phyloP scores from a whole-genome alignment of 441 rosid genomes.

The Lepidium campestre region DNA sequence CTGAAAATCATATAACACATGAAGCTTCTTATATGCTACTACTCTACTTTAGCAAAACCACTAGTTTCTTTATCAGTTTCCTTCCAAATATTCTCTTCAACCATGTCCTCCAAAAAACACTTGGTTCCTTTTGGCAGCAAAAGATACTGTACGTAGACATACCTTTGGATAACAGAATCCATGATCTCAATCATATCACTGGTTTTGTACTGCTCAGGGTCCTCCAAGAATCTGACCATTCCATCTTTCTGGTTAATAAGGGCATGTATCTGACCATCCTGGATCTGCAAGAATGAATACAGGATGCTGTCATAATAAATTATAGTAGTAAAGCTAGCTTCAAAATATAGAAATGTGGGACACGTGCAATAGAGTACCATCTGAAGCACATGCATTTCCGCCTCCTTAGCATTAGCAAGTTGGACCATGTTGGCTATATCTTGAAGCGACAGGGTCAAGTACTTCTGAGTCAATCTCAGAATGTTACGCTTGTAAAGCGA shows the following conservation, averaged over 20 bases:
- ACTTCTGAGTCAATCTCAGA: slow-evolving; percentile 88
- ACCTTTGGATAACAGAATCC: slow-evolving; percentile 95
- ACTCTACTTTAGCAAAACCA: not conserved
- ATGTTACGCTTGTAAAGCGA: slow-evolving; percentile 94
- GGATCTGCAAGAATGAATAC: slow-evolving; percentile 47
- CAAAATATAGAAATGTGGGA: not conserved
- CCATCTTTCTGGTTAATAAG: slow-evolving; percentile 96
- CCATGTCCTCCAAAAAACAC: not conserved
- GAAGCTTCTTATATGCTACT: not conserved
- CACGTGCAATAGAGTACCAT: slow-evolving; percentile 48
- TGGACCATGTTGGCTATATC: slow-evolving; percentile 89
- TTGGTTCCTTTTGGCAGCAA: not conserved
- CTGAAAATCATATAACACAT: slow-evolving; percentile 35
- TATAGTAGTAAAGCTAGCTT: not conserved
- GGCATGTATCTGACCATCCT: slow-evolving; percentile 95
- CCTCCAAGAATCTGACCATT: slow-evolving; percentile 96
- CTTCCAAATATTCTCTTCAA: not conserved
- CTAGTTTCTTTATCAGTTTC: not conserved
- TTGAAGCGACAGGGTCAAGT: slow-evolving; percentile 93
- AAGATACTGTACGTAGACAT: not conserved
- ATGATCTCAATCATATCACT: slow-evolving; percentile 79
- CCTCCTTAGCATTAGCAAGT: slow-evolving; percentile 77
- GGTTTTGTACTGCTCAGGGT: slow-evolving; percentile 93
- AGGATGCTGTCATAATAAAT: not conserved
- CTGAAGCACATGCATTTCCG: slow-evolving; percentile 99